phyloP scores from a whole-genome alignment of 371 early-diverging fungal species.

The Aphelidium insulamus region DNA sequence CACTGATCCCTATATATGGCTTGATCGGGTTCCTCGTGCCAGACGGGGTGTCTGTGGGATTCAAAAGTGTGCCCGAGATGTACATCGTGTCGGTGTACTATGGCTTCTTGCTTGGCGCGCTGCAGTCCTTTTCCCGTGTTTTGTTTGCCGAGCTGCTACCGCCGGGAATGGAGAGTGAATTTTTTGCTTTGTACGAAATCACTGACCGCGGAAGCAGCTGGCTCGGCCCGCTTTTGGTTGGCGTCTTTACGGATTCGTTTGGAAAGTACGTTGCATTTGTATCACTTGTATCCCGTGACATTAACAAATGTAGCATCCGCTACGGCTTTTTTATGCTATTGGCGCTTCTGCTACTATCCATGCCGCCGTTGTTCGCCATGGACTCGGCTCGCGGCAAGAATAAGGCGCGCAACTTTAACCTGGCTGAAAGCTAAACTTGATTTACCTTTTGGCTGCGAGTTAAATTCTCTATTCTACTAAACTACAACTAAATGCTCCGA shows the following conservation, averaged over 20 bases:
- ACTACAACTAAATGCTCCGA: too few species aligned
- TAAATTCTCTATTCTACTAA: too few species aligned
- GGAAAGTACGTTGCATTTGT: too few species aligned
- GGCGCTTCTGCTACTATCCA: too few species aligned
- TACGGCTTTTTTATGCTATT: constrained; percentile 4
- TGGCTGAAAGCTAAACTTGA: too few species aligned
- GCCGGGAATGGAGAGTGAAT: constrained; percentile 22
- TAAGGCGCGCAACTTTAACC: too few species aligned
- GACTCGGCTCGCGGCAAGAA: too few species aligned
- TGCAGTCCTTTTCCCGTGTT: constrained; percentile 21
- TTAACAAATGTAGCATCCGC: too few species aligned
- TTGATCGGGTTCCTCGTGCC: constrained; percentile 24
- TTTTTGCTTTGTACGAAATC: constrained; percentile 27
- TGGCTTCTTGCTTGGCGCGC: constrained; percentile 27
- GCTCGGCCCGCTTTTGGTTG: constrained; percentile 35
- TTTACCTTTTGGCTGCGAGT: too few species aligned
- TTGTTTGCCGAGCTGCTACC: constrained; percentile 26
- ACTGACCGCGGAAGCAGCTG: constrained; percentile 37
- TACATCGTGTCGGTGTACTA: constrained; percentile 17
- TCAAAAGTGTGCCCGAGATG: constrained; percentile 16
- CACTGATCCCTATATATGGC: constrained; percentile 24
- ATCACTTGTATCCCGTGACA: too few species aligned
- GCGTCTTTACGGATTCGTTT: constrained; percentile 16
- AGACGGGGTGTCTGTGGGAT: constrained; percentile 17
- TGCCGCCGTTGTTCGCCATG: too few species aligned